Percentiles rank a stretch among this genome's conserved stretches.
Evolutionary conservation across 2,329 filamentous ascomycete species (phyloP).

Genomic region (Graphilbum ipis-grandicollis): DNA sequence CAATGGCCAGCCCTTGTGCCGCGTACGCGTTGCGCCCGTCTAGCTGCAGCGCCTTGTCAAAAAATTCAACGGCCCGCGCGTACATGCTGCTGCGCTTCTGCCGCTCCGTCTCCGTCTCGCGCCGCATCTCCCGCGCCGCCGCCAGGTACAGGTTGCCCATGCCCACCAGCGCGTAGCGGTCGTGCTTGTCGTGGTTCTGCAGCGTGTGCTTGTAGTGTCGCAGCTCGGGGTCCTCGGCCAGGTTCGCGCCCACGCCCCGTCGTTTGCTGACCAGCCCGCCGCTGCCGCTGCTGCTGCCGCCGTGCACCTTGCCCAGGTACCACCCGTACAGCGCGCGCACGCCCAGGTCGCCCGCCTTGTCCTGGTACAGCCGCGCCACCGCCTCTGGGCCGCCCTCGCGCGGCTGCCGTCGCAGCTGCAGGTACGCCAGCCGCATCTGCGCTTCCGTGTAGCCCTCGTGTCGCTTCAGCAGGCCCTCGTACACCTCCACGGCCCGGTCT

Average conservation of each 20-base stretch:
- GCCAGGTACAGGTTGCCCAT: conserved; percentile 91
- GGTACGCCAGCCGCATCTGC: conserved; percentile 73
- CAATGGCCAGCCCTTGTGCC: conserved; percentile 88
- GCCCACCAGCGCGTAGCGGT: conserved; percentile 85
- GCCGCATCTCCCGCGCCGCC: conserved; percentile 83
- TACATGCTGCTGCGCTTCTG: conserved; percentile 80
- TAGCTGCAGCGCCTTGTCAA: conserved; percentile 90
- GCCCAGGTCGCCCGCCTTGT: conserved; percentile 71
- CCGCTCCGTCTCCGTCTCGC: conserved; percentile 76
- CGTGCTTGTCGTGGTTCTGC: conserved; percentile 90
- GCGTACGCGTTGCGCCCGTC: conserved; percentile 92
- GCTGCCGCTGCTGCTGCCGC: too few species aligned
- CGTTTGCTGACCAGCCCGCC: too few species aligned
- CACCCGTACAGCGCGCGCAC: conserved; percentile 87
- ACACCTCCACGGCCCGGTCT: conserved; percentile 75
- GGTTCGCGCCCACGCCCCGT: conserved; percentile 54
- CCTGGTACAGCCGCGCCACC: conserved; percentile 70
- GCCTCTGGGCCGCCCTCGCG: conserved; percentile 75
- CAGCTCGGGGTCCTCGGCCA: conserved; percentile 80
- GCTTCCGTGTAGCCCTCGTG: conserved; percentile 91
- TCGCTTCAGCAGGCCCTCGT: conserved; percentile 67
- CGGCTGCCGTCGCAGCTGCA: conserved; percentile 64
- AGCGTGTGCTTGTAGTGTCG: conserved; percentile 93
- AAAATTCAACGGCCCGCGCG: conserved; percentile 89
- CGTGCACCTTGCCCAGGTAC: conserved; percentile 69